These are phyloP conservation scores for Entomortierella lignicola DNA, from an alignment of 192 early-diverging fungal genomes.

Conservation along the genomic window DNA sequence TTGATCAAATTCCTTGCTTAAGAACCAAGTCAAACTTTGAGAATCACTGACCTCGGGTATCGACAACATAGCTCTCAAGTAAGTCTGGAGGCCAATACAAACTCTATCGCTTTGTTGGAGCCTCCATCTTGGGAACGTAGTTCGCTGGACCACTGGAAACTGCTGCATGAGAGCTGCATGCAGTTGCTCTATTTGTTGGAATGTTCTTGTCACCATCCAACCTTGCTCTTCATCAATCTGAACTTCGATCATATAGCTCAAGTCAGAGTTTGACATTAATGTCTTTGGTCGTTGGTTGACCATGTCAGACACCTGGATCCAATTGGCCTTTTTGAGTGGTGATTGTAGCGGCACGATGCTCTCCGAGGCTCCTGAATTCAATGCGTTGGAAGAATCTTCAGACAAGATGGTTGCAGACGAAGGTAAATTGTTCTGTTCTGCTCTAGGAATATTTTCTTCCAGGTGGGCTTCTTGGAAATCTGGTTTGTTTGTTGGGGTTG, in stretches of 20 bases:
- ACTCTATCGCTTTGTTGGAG: slow-evolving; percentile 51
- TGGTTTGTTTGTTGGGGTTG: not conserved
- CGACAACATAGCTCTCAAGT: slow-evolving; percentile 29
- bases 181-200: slow-evolving; percentile 46
- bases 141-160: slow-evolving; percentile 42
- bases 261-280: slow-evolving; percentile 32
- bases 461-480: not conserved
- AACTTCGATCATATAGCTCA: slow-evolving; percentile 47
- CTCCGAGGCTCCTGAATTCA: no score
- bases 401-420: not conserved
- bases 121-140: slow-evolving; percentile 41
- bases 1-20: slow-evolving; percentile 45
- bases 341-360: not conserved
- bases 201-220: slow-evolving; percentile 46
- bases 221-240: slow-evolving; percentile 40
- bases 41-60: slow-evolving; percentile 42
- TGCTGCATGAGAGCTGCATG: slow-evolving; percentile 29
- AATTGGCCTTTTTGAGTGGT: not conserved
- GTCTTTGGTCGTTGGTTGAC: slow-evolving; percentile 42
- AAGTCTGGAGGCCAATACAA: slow-evolving; percentile 33
- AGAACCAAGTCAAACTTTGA: slow-evolving; percentile 15
- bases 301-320: slow-evolving; percentile 41
- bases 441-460: not conserved
- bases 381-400: no score
- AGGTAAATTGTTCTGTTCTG: not conserved